Conservation (phyloP, 495 filamentous ascomycete genomes). For the Xylaria castorea region DNA sequence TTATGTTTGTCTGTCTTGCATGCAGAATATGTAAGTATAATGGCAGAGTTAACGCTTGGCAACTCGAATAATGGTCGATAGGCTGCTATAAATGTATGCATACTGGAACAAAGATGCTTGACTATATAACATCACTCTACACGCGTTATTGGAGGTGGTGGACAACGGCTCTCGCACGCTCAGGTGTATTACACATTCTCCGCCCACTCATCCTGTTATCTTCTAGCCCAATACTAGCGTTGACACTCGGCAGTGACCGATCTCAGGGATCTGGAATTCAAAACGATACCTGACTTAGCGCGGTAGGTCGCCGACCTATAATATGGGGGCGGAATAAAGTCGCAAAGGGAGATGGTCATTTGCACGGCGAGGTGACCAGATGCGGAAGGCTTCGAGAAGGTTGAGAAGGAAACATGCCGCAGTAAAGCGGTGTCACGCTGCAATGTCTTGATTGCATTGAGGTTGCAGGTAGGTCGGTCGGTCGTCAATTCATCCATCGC, state of each 20-base stretch:
- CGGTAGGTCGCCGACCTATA: slow-evolving; percentile 19
- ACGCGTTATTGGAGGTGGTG: neutral
- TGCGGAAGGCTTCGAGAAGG: slow-evolving; percentile 45
- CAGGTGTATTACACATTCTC: neutral
- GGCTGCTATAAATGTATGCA: neutral
- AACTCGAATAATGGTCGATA: neutral
- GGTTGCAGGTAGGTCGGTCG: neutral
- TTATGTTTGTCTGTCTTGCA: neutral
- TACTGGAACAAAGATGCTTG: neutral
- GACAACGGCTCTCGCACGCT: neutral
- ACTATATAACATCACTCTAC: neutral
- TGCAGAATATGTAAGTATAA: neutral
- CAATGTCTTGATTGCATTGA: neutral
- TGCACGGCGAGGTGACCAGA: slow-evolving; percentile 37
- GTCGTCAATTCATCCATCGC: slow-evolving; percentile 6
- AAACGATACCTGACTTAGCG: slow-evolving; percentile 16
- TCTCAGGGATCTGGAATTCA: slow-evolving; percentile 23
- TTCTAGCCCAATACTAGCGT: slow-evolving; percentile 7
- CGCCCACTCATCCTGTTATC: neutral
- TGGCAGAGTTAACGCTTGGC: slow-evolving; percentile 3
- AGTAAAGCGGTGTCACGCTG: slow-evolving; percentile 23
- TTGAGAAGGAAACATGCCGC: slow-evolving; percentile 26
- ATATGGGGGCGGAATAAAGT: slow-evolving; percentile 19
- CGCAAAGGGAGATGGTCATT: slow-evolving; percentile 32
- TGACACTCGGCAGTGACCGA: slow-evolving; percentile 22